Evolutionary conservation across 495 filamentous ascomycete species (phyloP), one percentile per base, ranked within the genome.

Genomic region (Neurospora cerealis): DNA sequence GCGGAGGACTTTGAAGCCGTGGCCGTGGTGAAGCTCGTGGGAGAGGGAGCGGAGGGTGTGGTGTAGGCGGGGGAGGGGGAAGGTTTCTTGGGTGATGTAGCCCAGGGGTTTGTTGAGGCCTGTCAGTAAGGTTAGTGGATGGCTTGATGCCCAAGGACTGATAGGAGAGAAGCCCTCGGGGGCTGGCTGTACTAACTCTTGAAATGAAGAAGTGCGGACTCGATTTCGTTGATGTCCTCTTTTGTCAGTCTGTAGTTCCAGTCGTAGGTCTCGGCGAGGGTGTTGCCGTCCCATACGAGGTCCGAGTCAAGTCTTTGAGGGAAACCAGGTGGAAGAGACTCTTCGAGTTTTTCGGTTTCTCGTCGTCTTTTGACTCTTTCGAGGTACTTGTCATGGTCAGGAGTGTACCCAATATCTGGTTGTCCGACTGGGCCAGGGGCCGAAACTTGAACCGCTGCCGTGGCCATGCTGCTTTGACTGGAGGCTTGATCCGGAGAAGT

Each of bases 1-100:
- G 2, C 88, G 86, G 4, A 93, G 76, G 5, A 93, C 88, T 44
- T 86, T 85, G 81, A 92, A 92, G 3, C 90, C 90, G 70, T 83
- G 86, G 8, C 89, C 89, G 41, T 77, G 78, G 74, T 91, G 88
- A 41, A 90, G 77, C 44, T 89, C 85, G 0, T 82, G 78, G 3
- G 90, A 89, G 32, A 90, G 76, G 0, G 80, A 76, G 37, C 87
- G 83, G 1, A 92, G 80, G 17, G 77, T 80, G 0, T 75, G 48
- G 66, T 84, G 84, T 1, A 90, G 82, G 2, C 74, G 85, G 0
- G 89, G 87, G 0, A 91, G 79, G 1, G 89, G 88, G 76, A 92
- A 91, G 5, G 86, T 91, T 4, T 83, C 79, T 73, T 83, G 83
- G 40, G 73, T 85, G 74, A 91, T 81, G 72, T 83, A 77, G 13